Evolutionary conservation across 225 moss, liverwort and hornwort genomes (phyloP).

Genomic region (Asterella californica): DNA sequence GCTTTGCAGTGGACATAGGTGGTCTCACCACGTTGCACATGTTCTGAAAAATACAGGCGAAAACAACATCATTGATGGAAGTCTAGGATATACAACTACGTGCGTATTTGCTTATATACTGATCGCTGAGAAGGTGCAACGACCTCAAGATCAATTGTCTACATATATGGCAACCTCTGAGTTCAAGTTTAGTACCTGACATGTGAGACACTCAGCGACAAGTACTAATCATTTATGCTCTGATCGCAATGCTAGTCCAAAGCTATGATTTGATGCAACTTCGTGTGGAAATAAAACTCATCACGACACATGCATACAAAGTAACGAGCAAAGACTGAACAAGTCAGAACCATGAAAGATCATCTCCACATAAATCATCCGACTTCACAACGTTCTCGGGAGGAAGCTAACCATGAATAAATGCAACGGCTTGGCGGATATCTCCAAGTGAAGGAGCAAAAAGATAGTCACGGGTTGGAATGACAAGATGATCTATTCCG

Average conservation of each 20-base stretch:
- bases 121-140: neutral
- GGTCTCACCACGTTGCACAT: slow-evolving; percentile 67
- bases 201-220: neutral
- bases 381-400: neutral
- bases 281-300: neutral
- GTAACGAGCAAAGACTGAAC: neutral
- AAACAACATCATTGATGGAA: neutral
- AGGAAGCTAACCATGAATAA: slow-evolving; percentile 59
- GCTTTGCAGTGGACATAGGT: slow-evolving; percentile 97
- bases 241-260: no score
- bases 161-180: neutral
- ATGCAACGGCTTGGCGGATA: slow-evolving; percentile 75
- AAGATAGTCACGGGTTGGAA: slow-evolving; percentile 95
- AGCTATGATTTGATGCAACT: no score
- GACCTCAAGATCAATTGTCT: neutral
- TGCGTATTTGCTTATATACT: neutral
- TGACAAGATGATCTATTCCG: slow-evolving; percentile 79
- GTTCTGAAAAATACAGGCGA: slow-evolving; percentile 41
- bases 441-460: slow-evolving; percentile 89
- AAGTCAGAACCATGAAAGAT: no score
- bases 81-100: neutral
- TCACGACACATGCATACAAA: no score
- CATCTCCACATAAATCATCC: neutral
- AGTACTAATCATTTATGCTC: no score
- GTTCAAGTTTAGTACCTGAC: neutral